Conservation (phyloP, 176 grass and related monocot genomes). For the Echinochloa phyllopogon region DNA sequence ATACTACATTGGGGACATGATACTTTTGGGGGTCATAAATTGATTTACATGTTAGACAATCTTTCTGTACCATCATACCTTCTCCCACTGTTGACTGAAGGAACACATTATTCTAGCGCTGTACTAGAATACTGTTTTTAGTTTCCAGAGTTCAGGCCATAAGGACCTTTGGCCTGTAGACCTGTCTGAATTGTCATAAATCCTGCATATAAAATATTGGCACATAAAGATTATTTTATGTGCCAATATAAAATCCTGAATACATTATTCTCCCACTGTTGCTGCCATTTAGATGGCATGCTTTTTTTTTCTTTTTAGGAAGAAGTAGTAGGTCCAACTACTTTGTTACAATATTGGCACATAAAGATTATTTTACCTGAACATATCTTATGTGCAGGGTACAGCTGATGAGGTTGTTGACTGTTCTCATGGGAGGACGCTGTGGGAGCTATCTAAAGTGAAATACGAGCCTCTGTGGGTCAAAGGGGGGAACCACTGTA, state of each 20-base stretch:
- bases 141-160: constrained; percentile 1
- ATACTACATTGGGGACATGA: background rate
- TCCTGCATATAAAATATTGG: constrained; percentile 7
- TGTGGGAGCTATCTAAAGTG: constrained; percentile 89
- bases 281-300: constrained; percentile 11
- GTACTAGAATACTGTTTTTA: constrained; percentile 21
- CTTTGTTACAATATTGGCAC: background rate
- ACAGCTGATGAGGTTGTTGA: constrained; percentile 92
- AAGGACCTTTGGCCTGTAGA: background rate
- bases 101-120: background rate
- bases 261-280: too few species aligned
- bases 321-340: background rate
- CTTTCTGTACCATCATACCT: constrained; percentile 6
- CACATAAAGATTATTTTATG: too few species aligned
- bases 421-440: constrained; percentile 84
- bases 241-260: too few species aligned
- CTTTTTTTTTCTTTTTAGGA: background rate
- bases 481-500: constrained; percentile 93
- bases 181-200: background rate
- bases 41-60: background rate
- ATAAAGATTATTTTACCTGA: background rate
- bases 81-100: background rate
- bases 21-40: constrained; percentile 15
- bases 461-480: constrained; percentile 98
- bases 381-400: constrained; percentile 57